Evolutionary conservation across 306 rosid species (phyloP), one percentile per base, ranked within the genome.

Genomic region (Herpetospermum pedunculosum): DNA sequence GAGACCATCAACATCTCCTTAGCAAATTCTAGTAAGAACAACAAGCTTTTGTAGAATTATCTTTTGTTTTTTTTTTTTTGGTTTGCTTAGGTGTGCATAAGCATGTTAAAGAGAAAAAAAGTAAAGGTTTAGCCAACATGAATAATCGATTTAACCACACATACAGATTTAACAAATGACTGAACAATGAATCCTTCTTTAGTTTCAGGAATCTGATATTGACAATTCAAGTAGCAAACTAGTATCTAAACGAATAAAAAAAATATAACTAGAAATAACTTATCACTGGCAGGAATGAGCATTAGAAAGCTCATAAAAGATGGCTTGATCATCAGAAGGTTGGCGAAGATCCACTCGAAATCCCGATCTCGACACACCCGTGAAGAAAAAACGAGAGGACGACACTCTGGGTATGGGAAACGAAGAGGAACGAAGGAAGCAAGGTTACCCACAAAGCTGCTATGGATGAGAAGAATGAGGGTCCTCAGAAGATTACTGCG

Each of bases 361-460:
- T 37, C 64, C 2, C 77, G 65, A 12, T 37, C 57, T n/a, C 60
- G 55, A 44, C 72, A 63, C 59, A 38, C 43, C 26, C 54, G 1
- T 1, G 30, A 72, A 47, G 81, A 73, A 26, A 54, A 60, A 28
- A 18, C 18, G 1, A 62, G 70, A 62, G 81, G 81, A 11, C 67
- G 55, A 38, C 77, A 78, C 43, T 78, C 77, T 10, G 81, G 81
- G 23, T 5, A 72, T 40, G 81, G 81, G 48, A 78, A 78, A 35
- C 77, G 81, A 32, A 78, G 67, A 28, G 81, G 81, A 26, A 78
- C 77, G 12, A 78, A 62, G 28, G 77, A 78, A 60, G 81, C 77
- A 13, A 78, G 81, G 67, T 37, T 62, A 15, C 81, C 81, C 9
- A 25, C 38, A 41, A 72, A 78, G 67, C 38, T 41, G 55, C 19